Conservation (phyloP, 257 asterid genomes). For the Buddleja alternifolia region DNA sequence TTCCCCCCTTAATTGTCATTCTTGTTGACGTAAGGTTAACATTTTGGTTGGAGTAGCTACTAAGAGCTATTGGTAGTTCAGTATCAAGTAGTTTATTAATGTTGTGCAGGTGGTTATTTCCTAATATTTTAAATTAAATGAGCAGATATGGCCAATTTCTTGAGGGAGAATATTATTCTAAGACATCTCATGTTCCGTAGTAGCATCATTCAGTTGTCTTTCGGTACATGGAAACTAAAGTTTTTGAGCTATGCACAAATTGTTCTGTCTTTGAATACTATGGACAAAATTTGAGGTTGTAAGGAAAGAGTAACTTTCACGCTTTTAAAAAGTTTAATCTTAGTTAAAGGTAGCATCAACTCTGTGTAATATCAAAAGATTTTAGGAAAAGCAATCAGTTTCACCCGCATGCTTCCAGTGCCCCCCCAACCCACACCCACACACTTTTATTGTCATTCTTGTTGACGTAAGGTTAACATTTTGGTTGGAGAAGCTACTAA, state of each 20-base stretch:
- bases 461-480: no score
- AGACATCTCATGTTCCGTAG: not conserved
- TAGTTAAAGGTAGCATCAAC: not conserved
- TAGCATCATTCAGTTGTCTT: not conserved
- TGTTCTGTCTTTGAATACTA: not conserved
- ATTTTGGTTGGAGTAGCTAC: not conserved
- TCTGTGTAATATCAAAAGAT: not conserved
- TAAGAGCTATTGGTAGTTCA: no score
- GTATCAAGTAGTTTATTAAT: not conserved
- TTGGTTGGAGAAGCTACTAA: not conserved
- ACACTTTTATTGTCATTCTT: no score
- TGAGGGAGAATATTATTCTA: not conserved
- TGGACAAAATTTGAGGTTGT: conserved; percentile 3
- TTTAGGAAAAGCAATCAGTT: conserved; percentile 11
- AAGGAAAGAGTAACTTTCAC: not conserved
- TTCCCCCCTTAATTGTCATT: no score
- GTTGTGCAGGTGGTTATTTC: conserved; percentile 7
- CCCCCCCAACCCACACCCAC: no score
- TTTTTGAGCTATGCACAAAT: conserved; percentile 8
- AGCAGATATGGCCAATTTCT: not conserved
- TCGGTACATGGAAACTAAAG: not conserved
- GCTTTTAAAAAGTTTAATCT: not conserved
- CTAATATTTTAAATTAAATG: not conserved
- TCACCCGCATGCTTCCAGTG: conserved; percentile 11
- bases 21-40: no score